Base-by-base conservation (phyloP, 371 early-diverging fungal genomes). In the Smittium mucronatum region DNA sequence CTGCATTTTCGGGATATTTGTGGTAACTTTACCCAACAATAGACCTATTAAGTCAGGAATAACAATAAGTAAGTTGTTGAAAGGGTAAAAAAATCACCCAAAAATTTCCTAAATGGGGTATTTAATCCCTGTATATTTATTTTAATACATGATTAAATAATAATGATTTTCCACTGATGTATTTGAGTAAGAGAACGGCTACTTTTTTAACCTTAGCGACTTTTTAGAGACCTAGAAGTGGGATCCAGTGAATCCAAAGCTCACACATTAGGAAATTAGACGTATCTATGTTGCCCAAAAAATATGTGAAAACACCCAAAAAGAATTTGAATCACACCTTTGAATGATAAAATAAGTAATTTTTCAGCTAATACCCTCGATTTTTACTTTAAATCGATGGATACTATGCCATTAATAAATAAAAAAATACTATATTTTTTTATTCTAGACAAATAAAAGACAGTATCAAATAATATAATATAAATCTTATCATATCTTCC, bases 351-450 rank as follows among this genome's bases (percentile, higher is more conserved):
- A 30, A 64, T 21, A 64, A 64, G 32, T 59, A 28, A n/a, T 26
- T 64, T 16, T 64, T 33, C 64, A 36, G 64, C 32, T 5, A 64
- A 64, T 21, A 64, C 64, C 25, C 28, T 64, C 25, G 64, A 31
- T 30, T 25, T 64, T 15, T 64, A 64, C 32, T 36, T 64, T 30
- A 64, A 36, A 64, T n/a, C 26, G 28, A 21, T 59, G 64, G 32
- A 15, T 30, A 21, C 2, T 36, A 64, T 64, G 64, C 36, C 32
- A 64, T 21, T 33, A 33, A 31, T 15, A 33, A 31, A 2, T 31
- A 34, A 2, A 64, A 29, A 64, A 30, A 64, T 36, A 64, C 36
- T 64, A 64, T 64, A 33, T 64, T 64, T 36, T 64, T 64, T 64
- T 16, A 30, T 2, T 26, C 26, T 36, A 64, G 15, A 64, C 31